Conservation (phyloP, 2,329 filamentous ascomycete genomes). For the Venturia pyrina region DNA sequence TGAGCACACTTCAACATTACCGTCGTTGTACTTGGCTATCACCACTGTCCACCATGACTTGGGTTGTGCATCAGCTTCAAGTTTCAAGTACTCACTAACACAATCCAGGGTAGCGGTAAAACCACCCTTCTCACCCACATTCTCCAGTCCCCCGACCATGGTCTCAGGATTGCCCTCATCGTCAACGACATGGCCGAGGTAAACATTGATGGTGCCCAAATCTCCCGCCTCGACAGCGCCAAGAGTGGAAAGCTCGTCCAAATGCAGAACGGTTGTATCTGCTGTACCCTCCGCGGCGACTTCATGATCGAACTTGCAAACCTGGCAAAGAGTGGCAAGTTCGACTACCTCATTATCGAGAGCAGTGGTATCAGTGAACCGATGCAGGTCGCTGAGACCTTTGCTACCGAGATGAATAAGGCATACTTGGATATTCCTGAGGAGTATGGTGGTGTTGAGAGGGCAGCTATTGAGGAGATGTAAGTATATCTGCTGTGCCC, state of each 20-base stretch:
- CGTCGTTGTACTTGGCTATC: not conserved
- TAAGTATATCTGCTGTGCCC: constrained; percentile 19
- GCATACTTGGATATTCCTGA: constrained; percentile 38
- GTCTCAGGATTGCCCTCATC: constrained; percentile 59
- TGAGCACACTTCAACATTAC: no score
- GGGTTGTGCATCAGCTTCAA: not conserved
- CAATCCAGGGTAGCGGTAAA: constrained; percentile 53
- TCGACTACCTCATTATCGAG: constrained; percentile 64
- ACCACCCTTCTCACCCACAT: constrained; percentile 62
- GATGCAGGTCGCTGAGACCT: constrained; percentile 60
- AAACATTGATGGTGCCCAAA: constrained; percentile 55
- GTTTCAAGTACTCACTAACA: not conserved
- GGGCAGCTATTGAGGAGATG: constrained; percentile 37
- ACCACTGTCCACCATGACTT: not conserved
- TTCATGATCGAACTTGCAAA: constrained; percentile 59
- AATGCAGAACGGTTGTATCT: constrained; percentile 64
- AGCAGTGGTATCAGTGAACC: constrained; percentile 59
- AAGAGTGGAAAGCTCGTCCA: constrained; percentile 56
- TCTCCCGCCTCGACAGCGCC: constrained; percentile 47
- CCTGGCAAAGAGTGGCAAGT: constrained; percentile 50
- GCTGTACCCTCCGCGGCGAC: constrained; percentile 63
- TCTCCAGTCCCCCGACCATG: constrained; percentile 52
- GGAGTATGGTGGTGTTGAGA: constrained; percentile 33
- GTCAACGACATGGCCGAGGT: constrained; percentile 58
- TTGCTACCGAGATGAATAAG: constrained; percentile 41